Evolutionary conservation across 495 filamentous ascomycete species (phyloP), one percentile per base, ranked within the genome.

Genomic region (Evansstolkia leycettana): DNA sequence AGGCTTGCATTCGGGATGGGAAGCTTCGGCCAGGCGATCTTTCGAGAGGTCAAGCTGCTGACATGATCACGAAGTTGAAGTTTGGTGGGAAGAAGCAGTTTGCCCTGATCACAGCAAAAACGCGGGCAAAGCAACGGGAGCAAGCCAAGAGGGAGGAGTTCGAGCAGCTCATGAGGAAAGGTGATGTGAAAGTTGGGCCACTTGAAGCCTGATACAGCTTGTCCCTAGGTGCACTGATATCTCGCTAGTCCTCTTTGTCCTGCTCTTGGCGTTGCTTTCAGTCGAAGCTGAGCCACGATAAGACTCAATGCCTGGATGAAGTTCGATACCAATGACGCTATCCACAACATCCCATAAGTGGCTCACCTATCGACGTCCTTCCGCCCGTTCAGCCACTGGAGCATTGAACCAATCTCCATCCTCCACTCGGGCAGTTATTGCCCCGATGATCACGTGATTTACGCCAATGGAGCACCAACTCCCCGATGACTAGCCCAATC

Each of bases 51-150:
- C 72, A 75, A 46, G 92, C 90, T 20, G 70, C 69, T 13, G 90
- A 98, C 60, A 85, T 94, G 73, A 94, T 96, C 40, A 92, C 82
- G 1, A 94, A 94, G 50, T 45, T 94, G 38, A 85, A 78, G 45
- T 78, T 84, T 51, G 90, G 90, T 0, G 83, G 82, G 7, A 74
- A 75, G 45, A 80, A 81, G 8, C 67, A 72, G 25, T 89, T 80
- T 46, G 58, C 70, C 5, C 52, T 53, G 31, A 45, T 75, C 11
- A 60, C 69, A 49, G 66, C 62, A 0, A 58, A 58, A 12, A 69
- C 60, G 52, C 69, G 56, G 33, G 24, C 12, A 10, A 12, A 41
- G 16, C 39, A 41, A 17, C 60, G 59, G 37, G 51, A 50, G 37
- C 54, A 65, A 37, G 64, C 53, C 40, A 52, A 57, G 31, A 48